Conservation (phyloP, 192 early-diverging fungal genomes). For the Irineochytrium annulatum region DNA sequence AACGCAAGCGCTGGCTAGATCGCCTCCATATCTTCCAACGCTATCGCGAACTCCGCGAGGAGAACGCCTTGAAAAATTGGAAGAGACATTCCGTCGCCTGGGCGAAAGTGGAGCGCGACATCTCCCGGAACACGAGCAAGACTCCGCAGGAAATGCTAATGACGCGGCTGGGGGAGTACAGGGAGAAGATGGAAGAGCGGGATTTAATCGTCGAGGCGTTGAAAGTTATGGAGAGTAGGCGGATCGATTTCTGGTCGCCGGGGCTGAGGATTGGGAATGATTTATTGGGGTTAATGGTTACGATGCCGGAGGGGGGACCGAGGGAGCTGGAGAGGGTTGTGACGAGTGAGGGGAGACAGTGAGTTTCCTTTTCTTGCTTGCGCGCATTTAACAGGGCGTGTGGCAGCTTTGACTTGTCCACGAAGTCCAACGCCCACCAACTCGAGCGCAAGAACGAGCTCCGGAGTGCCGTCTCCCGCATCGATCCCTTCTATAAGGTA, state of each 20-base stretch:
- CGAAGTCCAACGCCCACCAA: conserved; percentile 11
- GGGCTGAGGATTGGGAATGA: conserved; percentile 50
- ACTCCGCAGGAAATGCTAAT: conserved; percentile 36
- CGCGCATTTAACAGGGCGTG: background rate
- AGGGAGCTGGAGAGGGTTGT: conserved; percentile 35
- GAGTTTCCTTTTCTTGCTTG: background rate
- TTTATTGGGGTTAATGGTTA: conserved; percentile 45
- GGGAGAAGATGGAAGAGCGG: conserved; percentile 39
- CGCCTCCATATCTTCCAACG: conserved; percentile 37
- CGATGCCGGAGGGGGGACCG: conserved; percentile 41
- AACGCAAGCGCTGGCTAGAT: conserved; percentile 31
- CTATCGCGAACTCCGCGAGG: conserved; percentile 35
- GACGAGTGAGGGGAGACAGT: conserved; percentile 24
- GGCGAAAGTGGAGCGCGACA: conserved; percentile 19
- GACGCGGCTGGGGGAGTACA: conserved; percentile 39
- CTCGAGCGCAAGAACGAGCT: conserved; percentile 30
- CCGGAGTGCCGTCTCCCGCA: conserved; percentile 19
- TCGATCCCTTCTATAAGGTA: conserved; percentile 40
- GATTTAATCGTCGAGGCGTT: conserved; percentile 48
- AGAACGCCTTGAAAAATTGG: conserved; percentile 42
- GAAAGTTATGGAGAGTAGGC: conserved; percentile 36
- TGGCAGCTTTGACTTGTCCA: conserved; percentile 7
- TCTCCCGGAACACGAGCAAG: conserved; percentile 27
- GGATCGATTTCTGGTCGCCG: conserved; percentile 50
- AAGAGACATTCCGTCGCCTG: conserved; percentile 38